phyloP scores from a whole-genome alignment of 2,329 filamentous ascomycete species.

The Alternaria solani region DNA sequence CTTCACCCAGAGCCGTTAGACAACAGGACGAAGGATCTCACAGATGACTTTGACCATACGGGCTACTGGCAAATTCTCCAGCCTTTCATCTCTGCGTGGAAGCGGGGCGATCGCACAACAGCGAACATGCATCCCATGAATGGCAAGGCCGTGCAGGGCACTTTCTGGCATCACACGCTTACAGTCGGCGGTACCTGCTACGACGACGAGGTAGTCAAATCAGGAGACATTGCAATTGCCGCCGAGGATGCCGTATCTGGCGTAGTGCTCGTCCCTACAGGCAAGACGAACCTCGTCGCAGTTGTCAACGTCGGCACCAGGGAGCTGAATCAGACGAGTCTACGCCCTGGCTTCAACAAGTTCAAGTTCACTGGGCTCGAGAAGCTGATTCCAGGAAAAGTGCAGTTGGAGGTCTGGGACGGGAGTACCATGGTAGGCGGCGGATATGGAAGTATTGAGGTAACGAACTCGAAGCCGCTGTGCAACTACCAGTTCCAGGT shows the following conservation, averaged over 20 bases:
- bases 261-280: slow-evolving; percentile 25
- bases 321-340: slow-evolving; percentile 20
- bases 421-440: slow-evolving; percentile 31
- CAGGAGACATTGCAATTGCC: slow-evolving; percentile 9
- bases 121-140: slow-evolving; percentile 31
- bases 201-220: slow-evolving; percentile 54
- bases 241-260: slow-evolving; percentile 22
- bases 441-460: slow-evolving; percentile 23
- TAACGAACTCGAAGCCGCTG: slow-evolving; percentile 8
- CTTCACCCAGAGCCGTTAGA: slow-evolving; percentile 47
- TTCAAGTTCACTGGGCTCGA: slow-evolving; percentile 29
- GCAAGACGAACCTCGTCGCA: slow-evolving; percentile 25
- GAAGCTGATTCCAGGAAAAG: slow-evolving; percentile 27
- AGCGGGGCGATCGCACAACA: slow-evolving; percentile 38
- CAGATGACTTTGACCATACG: slow-evolving; percentile 45
- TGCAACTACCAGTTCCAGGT: slow-evolving; percentile 30
- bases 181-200: slow-evolving; percentile 44
- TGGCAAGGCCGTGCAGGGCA: slow-evolving; percentile 26
- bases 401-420: slow-evolving; percentile 37
- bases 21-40: slow-evolving; percentile 35
- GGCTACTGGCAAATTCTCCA: slow-evolving; percentile 48
- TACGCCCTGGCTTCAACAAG: slow-evolving; percentile 29
- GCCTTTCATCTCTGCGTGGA: slow-evolving; percentile 51
- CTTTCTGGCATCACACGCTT: slow-evolving; percentile 34
- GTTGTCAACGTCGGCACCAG: slow-evolving; percentile 33